Conservation (phyloP, 768 basidiomycete genomes). For the Auriscalpium microsporum region DNA sequence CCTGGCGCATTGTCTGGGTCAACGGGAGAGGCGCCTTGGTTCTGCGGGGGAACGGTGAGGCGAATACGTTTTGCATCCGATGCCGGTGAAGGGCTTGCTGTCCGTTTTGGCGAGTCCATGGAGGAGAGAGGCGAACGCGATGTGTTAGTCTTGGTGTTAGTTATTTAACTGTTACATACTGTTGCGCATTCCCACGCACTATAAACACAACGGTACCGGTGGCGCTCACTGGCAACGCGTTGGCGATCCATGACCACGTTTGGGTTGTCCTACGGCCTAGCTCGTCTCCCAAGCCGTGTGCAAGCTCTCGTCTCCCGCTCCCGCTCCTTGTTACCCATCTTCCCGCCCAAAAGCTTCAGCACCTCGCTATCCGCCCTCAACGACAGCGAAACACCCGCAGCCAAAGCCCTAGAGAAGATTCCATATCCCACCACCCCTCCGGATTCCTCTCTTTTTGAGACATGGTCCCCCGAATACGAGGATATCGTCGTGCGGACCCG, state of each 20-base stretch:
- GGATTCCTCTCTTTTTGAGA: constrained; percentile 30
- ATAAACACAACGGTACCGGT: neutral
- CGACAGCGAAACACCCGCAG: constrained; percentile 24
- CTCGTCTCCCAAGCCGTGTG: constrained; percentile 1
- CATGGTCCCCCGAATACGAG: constrained; percentile 26
- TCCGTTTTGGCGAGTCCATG: constrained; percentile 28
- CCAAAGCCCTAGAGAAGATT: constrained; percentile 26
- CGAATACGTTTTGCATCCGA: constrained; percentile 28
- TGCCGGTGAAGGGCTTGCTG: constrained; percentile 27
- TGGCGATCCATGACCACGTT: constrained; percentile 1
- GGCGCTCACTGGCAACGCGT: neutral
- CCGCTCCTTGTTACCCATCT: neutral
- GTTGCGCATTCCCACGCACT: constrained; percentile 4
- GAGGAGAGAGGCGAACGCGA: neutral
- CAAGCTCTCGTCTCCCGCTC: neutral
- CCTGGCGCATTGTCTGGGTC: constrained; percentile 76
- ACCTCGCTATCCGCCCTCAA: constrained; percentile 10
- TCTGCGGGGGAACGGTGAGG: constrained; percentile 27
- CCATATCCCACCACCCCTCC: constrained; percentile 26
- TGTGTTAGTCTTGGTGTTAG: neutral
- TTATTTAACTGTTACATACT: too few species aligned
- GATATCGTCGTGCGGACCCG: constrained; percentile 7
- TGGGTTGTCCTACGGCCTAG: constrained; percentile 2
- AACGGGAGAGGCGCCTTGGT: constrained; percentile 63
- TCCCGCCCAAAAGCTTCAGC: constrained; percentile 16